Evolutionary conservation across 2,329 filamentous ascomycete genomes (phyloP), one percentile per base, ranked within the genome.

Genomic region (Apiospora phragmitis): DNA sequence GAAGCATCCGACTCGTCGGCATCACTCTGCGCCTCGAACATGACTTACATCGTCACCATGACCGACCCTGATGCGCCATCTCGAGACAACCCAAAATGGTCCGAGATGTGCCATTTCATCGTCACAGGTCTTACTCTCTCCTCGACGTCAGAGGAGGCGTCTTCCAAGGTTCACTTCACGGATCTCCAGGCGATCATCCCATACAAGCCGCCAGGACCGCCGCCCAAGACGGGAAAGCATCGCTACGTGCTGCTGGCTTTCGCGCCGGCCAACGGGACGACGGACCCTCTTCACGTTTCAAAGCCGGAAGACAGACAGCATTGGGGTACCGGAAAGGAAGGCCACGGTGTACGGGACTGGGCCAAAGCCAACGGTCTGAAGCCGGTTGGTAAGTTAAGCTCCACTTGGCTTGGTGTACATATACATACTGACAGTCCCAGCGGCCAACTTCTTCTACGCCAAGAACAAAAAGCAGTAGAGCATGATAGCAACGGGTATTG

Each of bases 31-130:
- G 45, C 67, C 51, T 38, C 71, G 24, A 70, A 74, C 65, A 62
- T 77, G 68, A 77, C 76, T 16, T 81, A 81, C 69, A 75, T 77
- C 7, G 71, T 83, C 66, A 74, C 79, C 5, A 73, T 85, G 7
- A 84, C 81, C 4, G 84, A 85, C 73, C 83, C 84, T 0, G 83
- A 85, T 69, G 83, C 83, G 0, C 82, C 82, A 0, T 83, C 82
- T 0, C 79, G 82, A 4, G 76, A 82, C 51, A 75, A 85, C 69
- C 83, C 83, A 3, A 80, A 82, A 70, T 84, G 82, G 82, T 80
- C 82, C 8, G 83, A 85, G 76, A 80, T 84, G 75, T 85, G 83
- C 72, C 84, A 85, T 74, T 85, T 83, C 82, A 81, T 85, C 65
- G 80, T 81, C 4, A 80, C 80, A 0, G 79, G 79, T 29, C 70